Evolutionary conservation across 2,329 filamentous ascomycete species (phyloP), one percentile per base, ranked within the genome.

Genomic region (Pseudogymnoascus sp.): DNA sequence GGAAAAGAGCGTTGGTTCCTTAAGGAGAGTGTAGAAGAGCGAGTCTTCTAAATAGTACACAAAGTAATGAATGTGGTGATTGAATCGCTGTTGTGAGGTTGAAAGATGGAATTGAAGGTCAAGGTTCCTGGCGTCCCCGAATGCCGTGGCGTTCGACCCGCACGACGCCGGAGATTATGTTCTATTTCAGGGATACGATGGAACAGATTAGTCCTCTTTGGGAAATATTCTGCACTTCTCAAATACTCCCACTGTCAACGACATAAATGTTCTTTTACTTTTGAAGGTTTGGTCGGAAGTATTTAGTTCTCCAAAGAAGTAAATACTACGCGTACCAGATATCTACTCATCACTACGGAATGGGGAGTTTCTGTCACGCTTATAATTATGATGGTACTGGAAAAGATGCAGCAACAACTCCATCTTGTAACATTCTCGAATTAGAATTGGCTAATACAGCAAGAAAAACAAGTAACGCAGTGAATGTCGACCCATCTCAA

Each of bases 381-480:
- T 33, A 55, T 21, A 16, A 12, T 55, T 33, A 35, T 55, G 16
- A 55, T 33, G 28, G 16, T 33, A 12, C 18, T 18, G n/a, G 28
- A 35, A 31, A 55, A 55, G 16, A 55, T 33, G 28, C 21, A 55
- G 49, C 49, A 55, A 55, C 49, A 55, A 55, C 49, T 55, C 49
- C 49, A 55, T 55, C 49, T 55, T 55, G 49, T 55, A 55, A 35
- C 28, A 55, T 55, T 55, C 49, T 55, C 49, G 49, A 60, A 70
- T 69, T 69, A 70, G 69, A 71, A 67, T 72, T 69, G 71, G 71
- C 69, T 72, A 71, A 73, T 72, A 72, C 73, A 69, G 71, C 71
- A 73, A 73, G 66, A 63, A 68, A 64, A 72, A 71, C 69, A 71
- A 69, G 67, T 63, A 65, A 64, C 68, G 64, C 66, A 66, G 69